A percentile compares a stretch with the other conserved stretches of the same genome.
Evolutionary conservation across 2,329 filamentous ascomycete species (phyloP).

Genomic region (Paraconiothyrium brasiliense): DNA sequence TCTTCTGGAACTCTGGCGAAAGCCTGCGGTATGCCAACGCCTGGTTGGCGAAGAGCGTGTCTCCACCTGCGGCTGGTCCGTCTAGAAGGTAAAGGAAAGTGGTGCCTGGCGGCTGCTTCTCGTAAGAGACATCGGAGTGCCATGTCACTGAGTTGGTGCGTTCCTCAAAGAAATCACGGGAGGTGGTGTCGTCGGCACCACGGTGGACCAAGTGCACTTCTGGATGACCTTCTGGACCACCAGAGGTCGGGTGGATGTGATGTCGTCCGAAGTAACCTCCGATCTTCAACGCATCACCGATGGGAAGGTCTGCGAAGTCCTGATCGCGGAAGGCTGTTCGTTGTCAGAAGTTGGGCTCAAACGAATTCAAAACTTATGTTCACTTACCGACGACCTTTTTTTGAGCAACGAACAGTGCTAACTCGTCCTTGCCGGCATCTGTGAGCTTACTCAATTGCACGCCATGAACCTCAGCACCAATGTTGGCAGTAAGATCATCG

Average conservation of each 20-base stretch:
- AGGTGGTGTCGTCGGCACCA: constrained; percentile 69
- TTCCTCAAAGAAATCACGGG: constrained; percentile 70
- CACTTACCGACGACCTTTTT: constrained; percentile 74
- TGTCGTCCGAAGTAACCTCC: constrained; percentile 81
- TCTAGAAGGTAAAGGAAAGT: constrained; percentile 92
- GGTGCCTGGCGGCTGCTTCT: constrained; percentile 86
- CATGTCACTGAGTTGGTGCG: constrained; percentile 84
- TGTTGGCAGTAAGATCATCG: constrained; percentile 74
- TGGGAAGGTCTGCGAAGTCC: constrained; percentile 72
- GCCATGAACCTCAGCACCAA: constrained; percentile 75
- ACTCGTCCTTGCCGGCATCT: constrained; percentile 76
- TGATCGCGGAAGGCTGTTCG: constrained; percentile 73
- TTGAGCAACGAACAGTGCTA: constrained; percentile 78
- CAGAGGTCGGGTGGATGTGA: constrained; percentile 83
- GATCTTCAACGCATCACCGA: constrained; percentile 73
- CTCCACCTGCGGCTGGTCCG: constrained; percentile 79
- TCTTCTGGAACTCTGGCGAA: constrained; percentile 79
- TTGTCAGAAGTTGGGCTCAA: constrained; percentile 14
- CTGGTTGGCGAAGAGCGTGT: constrained; percentile 84
- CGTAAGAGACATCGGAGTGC: constrained; percentile 91
- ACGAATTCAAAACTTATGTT: background rate
- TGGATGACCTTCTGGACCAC: constrained; percentile 76
- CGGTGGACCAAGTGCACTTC: constrained; percentile 83
- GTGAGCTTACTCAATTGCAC: constrained; percentile 76
- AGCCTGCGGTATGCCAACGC: constrained; percentile 83